A percentile compares a stretch with the other conserved stretches of the same genome.
These are phyloP conservation scores for Secale cereale DNA, from an alignment of 176 grass and related monocot genomes.

Conservation along the genomic window DNA sequence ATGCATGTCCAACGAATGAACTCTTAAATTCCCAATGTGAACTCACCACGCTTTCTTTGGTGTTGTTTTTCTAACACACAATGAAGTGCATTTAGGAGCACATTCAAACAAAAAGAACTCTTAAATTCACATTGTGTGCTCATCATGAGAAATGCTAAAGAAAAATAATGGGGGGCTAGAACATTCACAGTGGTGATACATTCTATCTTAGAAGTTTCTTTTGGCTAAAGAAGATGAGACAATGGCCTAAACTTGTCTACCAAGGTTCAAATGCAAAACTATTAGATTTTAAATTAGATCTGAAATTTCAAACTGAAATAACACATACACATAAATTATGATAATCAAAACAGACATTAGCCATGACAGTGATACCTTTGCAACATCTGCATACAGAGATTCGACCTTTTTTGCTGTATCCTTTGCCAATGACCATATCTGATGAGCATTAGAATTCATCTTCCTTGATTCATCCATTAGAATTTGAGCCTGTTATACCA, in stretches of 20 bases:
- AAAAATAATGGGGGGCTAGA: neutral
- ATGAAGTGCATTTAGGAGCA: too few relatives aligned
- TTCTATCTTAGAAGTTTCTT: neutral
- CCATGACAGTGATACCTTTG: conserved; percentile 17
- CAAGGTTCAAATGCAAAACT: neutral
- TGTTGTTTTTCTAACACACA: too few relatives aligned
- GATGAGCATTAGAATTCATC: conserved; percentile 16
- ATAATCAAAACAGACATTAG: neutral
- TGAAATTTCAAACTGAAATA: neutral
- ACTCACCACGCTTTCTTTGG: too few relatives aligned
- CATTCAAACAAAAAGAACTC: neutral
- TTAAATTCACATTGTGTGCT: neutral
- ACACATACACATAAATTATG: conserved; percentile 8
- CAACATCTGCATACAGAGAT: conserved; percentile 30
- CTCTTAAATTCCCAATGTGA: too few relatives aligned
- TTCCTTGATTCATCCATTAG: conserved; percentile 21
- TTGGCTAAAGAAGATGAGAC: neutral
- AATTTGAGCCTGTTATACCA: conserved; percentile 30
- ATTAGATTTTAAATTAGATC: neutral
- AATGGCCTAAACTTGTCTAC: neutral
- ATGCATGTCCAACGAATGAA: too few relatives aligned
- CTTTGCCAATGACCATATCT: conserved; percentile 31
- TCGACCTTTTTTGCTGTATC: conserved; percentile 43
- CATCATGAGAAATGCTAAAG: neutral
- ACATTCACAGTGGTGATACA: neutral